Base-by-base conservation (phyloP, 2,329 filamentous ascomycete species). In the Esteya vermicola region DNA sequence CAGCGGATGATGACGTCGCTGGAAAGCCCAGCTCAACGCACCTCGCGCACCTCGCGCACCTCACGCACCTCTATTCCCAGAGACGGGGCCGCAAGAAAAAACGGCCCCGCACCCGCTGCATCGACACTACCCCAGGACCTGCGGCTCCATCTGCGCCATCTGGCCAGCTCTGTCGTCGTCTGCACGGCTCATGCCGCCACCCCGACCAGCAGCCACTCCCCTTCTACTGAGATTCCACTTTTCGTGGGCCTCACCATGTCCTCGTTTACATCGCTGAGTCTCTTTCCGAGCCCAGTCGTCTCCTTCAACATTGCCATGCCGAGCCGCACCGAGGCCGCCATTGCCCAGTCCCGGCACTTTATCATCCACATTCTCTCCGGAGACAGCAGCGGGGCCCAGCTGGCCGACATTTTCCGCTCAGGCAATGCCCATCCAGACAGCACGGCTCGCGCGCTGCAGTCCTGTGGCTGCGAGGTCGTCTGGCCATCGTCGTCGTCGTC, bases 281-380 rank as follows among this genome's bases (percentile, higher is more conserved):
- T 75, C 16, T 47, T 51, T n/a, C 70, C 71, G 0, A 60, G 55
- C 21, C 70, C 71, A 1, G 57, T 70, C 10, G 55, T 77, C 7
- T 67, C 64, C 1, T 75, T 77, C 59, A 76, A 76, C 55, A 61
- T 76, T 36, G 63, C 63, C 20, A 61, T 65, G 22, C 72, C 72
- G 18, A 74, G 69, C 51, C 63, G 67, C 12, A 75, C 72, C 12
- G 58, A 72, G 20, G 62, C 69, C 42, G 70, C 71, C 9, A 61
- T 77, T 19, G 45, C 51, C 50, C 13, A 64, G 57, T n/a, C 42
- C 33, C 48, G 61, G 1, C 50, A 49, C 13, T 75, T 76, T 51
- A 74, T 74, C 42, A 61, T 75, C 13, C 72, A 77, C 44, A 51
- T 76, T 6, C 62, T 76, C 1, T 54, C 61, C 0, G 67, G 63